These are phyloP conservation scores for Backusella psychrophila DNA, from an alignment of 192 early-diverging fungal species.

Conservation along the genomic window DNA sequence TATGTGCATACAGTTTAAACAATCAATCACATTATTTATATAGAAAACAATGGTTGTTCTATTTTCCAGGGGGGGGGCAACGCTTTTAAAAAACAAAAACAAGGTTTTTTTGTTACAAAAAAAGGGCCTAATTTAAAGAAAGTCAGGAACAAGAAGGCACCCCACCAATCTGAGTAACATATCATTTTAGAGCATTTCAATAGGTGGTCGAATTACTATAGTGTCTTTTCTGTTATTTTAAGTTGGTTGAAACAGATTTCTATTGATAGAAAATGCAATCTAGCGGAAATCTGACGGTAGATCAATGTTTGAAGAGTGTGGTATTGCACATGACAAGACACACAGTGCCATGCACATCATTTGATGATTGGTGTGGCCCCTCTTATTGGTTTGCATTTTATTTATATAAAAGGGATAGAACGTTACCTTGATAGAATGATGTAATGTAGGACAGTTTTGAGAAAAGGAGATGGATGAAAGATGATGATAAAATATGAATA, in stretches of 20 bases:
- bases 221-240: not conserved
- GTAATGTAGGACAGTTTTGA: not conserved
- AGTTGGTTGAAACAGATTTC: not conserved
- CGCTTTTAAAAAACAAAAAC: not conserved
- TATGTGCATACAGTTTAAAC: not conserved
- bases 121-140: not conserved
- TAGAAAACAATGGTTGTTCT: not conserved
- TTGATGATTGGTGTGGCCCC: not conserved
- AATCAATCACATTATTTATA: not conserved
- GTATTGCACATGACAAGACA: not conserved
- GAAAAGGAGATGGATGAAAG: not conserved
- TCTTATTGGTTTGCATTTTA: not conserved
- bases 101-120: not conserved
- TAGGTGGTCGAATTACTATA: not conserved
- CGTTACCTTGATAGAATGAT: not conserved
- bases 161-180: slow-evolving; percentile 2
- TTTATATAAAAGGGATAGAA: not conserved
- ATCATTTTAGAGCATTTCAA: not conserved
- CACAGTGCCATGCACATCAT: not conserved
- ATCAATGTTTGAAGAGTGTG: not conserved
- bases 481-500: not conserved
- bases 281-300: not conserved
- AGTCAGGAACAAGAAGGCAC: not conserved
- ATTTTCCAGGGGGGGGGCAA: not conserved
- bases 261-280: not conserved